A percentile compares a stretch with the other conserved stretches of the same genome.
Evolutionary conservation across 2,329 filamentous ascomycete species (phyloP).

Genomic region (Alternaria sp.): DNA sequence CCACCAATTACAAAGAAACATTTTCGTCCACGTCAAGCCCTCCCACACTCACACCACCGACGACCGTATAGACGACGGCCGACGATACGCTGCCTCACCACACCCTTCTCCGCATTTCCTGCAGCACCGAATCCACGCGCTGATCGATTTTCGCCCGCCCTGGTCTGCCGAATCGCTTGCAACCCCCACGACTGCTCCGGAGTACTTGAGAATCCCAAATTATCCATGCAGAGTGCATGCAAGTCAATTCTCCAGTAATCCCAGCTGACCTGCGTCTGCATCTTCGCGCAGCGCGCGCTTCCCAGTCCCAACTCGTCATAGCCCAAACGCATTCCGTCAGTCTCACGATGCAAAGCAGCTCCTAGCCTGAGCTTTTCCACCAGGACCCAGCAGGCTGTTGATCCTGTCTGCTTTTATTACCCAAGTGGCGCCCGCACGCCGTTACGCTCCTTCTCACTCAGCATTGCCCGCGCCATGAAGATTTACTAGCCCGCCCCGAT

Average conservation of each 20-base stretch:
- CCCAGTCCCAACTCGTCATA: conserved; percentile 35
- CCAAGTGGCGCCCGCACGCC: conserved; percentile 36
- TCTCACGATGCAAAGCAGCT: conserved; percentile 43
- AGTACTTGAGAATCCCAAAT: conserved; percentile 31
- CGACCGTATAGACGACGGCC: neutral
- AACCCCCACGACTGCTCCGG: conserved; percentile 34
- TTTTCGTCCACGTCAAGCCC: neutral
- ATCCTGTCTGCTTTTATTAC: conserved; percentile 38
- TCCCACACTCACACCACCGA: conserved; percentile 2
- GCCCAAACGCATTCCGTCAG: conserved; percentile 32
- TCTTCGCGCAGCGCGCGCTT: conserved; percentile 46
- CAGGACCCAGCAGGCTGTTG: conserved; percentile 40
- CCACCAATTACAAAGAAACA: conserved; percentile 2
- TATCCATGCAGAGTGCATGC: conserved; percentile 31
- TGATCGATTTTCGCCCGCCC: conserved; percentile 18
- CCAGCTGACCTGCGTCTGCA: conserved; percentile 39
- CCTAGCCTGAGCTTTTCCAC: conserved; percentile 29
- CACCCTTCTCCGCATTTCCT: conserved; percentile 21
- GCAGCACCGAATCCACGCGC: conserved; percentile 1
- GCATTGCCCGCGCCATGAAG: conserved; percentile 38
- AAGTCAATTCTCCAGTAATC: conserved; percentile 22
- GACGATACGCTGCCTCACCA: conserved; percentile 4
- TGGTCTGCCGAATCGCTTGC: conserved; percentile 29
- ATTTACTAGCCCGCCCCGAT: conserved; percentile 25
- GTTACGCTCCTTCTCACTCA: conserved; percentile 28